Evolutionary conservation across 163 green algal species (phyloP).

Genomic region (Prototheca stagnorum): DNA sequence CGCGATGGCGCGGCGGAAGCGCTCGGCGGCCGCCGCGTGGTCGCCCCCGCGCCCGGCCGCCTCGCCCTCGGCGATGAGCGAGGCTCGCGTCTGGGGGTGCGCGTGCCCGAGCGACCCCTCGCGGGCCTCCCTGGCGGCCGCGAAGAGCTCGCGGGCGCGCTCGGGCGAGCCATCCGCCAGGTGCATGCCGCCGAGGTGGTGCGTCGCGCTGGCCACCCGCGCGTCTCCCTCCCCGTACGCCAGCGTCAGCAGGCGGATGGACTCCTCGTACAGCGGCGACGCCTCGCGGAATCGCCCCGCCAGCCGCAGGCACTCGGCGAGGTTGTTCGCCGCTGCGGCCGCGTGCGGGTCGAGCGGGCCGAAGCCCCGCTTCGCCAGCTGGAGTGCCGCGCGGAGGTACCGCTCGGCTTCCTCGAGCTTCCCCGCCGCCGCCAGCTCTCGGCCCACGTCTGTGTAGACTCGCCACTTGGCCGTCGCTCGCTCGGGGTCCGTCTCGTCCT

Average conservation of each 20-base stretch:
- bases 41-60: too few relatives aligned
- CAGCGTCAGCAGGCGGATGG: slow-evolving; percentile 7
- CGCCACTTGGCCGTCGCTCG: slow-evolving; percentile 17
- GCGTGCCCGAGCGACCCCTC: slow-evolving; percentile 11
- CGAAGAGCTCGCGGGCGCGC: slow-evolving; percentile 7
- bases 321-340: slow-evolving; percentile 21
- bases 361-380: slow-evolving; percentile 15
- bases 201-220: slow-evolving; percentile 13
- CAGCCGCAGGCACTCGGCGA: slow-evolving; percentile 20
- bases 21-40: too few relatives aligned
- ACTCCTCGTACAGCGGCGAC: slow-evolving; percentile 17
- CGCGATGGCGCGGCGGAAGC: too few relatives aligned
- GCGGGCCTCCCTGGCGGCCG: slow-evolving; percentile 12
- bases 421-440: slow-evolving; percentile 11
- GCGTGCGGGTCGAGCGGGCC: slow-evolving; percentile 16
- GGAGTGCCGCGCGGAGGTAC: slow-evolving; percentile 11
- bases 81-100: slow-evolving; percentile 18
- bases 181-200: slow-evolving; percentile 20
- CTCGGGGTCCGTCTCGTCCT: too few relatives aligned
- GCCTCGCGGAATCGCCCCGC: slow-evolving; percentile 7
- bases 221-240: slow-evolving; percentile 16
- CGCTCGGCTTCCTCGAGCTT: slow-evolving; percentile 7
- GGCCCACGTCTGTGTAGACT: slow-evolving; percentile 18
- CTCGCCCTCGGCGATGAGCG: too few relatives aligned
- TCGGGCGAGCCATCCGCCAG: slow-evolving; percentile 2